Percentiles rank a stretch among this genome's conserved stretches.
phyloP scores from a whole-genome alignment of 225 moss, liverwort and hornwort genomes.

The Antitrichia curtipendula region DNA sequence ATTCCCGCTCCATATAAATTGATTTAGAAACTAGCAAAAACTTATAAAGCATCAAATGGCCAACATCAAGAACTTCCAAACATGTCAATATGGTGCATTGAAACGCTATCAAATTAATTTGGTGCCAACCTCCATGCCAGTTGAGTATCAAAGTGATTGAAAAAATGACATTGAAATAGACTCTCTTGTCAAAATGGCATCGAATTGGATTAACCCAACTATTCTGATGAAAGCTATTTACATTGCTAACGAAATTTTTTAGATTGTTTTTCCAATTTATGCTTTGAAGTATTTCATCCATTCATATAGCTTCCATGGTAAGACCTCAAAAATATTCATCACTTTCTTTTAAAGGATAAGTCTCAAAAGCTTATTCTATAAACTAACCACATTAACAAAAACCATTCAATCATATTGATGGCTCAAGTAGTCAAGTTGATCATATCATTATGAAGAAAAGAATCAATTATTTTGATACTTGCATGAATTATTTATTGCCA shows the following conservation, averaged over 20 bases:
- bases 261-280: background rate
- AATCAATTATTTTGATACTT: background rate
- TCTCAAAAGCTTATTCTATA: background rate
- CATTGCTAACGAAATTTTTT: no score
- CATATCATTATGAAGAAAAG: background rate
- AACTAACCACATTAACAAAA: background rate
- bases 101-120: no score
- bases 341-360: background rate
- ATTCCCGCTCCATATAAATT: fast-evolving
- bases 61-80: no score
- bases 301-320: background rate
- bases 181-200: no score
- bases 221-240: no score
- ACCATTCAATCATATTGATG: background rate
- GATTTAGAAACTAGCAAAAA: background rate
- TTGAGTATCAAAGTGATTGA: no score
- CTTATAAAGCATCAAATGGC: background rate
- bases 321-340: background rate
- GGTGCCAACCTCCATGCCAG: no score
- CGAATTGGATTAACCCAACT: no score
- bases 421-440: background rate
- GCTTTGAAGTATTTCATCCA: background rate
- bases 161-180: no score
- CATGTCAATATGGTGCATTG: no score
- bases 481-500: background rate